Evolutionary conservation across 306 rosid genomes (phyloP).

Genomic region (Aeschynomene evenia): DNA sequence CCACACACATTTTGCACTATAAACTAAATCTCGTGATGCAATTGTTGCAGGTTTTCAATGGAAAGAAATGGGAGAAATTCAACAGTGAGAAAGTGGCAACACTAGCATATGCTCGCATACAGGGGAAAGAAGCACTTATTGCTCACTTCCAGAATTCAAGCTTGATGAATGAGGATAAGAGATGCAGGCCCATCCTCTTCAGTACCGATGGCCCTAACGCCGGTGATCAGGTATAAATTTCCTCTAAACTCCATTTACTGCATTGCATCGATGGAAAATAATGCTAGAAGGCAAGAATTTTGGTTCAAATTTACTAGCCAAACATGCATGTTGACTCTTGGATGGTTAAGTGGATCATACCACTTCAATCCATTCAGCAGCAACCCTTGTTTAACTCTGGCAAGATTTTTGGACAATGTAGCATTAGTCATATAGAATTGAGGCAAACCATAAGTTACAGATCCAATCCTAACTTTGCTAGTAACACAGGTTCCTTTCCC

Average conservation of each 20-base stretch:
- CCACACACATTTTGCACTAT: background rate
- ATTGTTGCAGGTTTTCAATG: constrained; percentile 59
- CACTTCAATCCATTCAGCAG: too few species aligned
- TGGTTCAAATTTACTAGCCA: too few species aligned
- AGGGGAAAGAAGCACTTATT: constrained; percentile 67
- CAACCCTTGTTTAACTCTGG: too few species aligned
- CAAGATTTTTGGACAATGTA: too few species aligned
- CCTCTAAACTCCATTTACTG: background rate
- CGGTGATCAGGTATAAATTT: constrained; percentile 53
- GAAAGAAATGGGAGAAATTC: constrained; percentile 75
- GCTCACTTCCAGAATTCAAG: constrained; percentile 75
- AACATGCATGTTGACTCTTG: too few species aligned
- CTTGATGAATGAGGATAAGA: constrained; percentile 68
- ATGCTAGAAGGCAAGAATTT: too few species aligned
- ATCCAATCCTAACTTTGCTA: constrained; percentile 30
- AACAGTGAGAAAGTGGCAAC: constrained; percentile 78
- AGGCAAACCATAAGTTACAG: constrained; percentile 3
- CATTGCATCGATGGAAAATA: background rate
- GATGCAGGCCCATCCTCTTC: constrained; percentile 77
- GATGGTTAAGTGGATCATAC: too few species aligned
- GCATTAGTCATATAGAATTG: background rate
- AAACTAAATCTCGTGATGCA: constrained; percentile 6
- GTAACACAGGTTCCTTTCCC: constrained; percentile 67
- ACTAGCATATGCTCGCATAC: constrained; percentile 74
- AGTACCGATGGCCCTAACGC: constrained; percentile 75